These are phyloP conservation scores for Erodium texanum DNA, from an alignment of 441 rosid species.

Conservation along the genomic window DNA sequence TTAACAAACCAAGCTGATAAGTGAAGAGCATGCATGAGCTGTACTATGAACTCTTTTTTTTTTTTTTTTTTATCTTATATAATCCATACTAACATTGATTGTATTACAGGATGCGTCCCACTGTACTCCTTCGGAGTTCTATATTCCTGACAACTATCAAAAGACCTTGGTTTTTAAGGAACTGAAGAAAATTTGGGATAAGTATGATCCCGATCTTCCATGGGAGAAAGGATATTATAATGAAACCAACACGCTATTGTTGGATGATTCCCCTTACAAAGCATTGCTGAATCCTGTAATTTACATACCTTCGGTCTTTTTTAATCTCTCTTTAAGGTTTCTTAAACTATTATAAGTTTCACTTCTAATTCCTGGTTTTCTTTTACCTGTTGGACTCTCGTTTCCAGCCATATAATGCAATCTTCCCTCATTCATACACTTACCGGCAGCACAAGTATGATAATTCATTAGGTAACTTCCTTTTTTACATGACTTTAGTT, in stretches of 20 bases:
- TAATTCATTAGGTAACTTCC: conserved; percentile 49
- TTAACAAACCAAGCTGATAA: conserved; percentile 3
- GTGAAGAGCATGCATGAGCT: not conserved
- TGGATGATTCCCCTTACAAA: conserved; percentile 89
- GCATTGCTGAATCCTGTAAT: conserved; percentile 91
- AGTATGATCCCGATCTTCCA: conserved; percentile 47
- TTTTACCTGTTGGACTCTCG: conserved; percentile 15
- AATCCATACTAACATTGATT: not conserved
- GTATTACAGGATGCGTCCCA: conserved; percentile 51
- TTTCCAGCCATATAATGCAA: conserved; percentile 55
- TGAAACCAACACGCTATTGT: conserved; percentile 63
- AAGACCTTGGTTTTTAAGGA: conserved; percentile 69
- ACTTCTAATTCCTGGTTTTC: conserved; percentile 6
- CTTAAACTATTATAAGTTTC: conserved; percentile 2
- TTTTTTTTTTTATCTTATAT: conserved; percentile 3
- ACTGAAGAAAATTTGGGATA: conserved; percentile 64
- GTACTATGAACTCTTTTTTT: conserved; percentile 6
- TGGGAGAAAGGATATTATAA: conserved; percentile 57
- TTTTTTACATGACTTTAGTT: not conserved
- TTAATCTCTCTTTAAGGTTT: not conserved
- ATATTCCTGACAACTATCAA: conserved; percentile 53
- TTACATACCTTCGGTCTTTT: conserved; percentile 9
- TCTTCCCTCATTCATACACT: conserved; percentile 64
- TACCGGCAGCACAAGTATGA: conserved; percentile 38
- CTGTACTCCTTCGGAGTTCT: conserved; percentile 45